Percentiles rank a stretch among this genome's conserved stretches.
Conservation (phyloP, 2,329 filamentous ascomycete genomes). For the Fusarium multiceps region DNA sequence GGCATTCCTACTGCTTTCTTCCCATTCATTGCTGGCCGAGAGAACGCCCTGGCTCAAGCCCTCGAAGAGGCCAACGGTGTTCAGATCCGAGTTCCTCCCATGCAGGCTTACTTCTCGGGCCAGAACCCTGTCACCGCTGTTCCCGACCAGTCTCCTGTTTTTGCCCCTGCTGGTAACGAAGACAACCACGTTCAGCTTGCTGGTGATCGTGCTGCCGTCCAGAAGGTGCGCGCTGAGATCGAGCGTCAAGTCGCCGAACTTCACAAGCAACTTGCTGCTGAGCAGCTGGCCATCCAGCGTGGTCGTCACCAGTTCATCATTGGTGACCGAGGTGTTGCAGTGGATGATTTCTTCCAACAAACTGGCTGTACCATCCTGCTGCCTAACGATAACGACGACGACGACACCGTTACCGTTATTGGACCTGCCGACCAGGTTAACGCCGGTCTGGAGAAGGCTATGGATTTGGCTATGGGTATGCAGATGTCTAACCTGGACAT, state of each 20-base stretch:
- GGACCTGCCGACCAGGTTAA: slow-evolving; percentile 81
- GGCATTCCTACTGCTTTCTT: slow-evolving; percentile 92
- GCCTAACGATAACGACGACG: slow-evolving; percentile 80
- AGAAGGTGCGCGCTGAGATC: slow-evolving; percentile 81
- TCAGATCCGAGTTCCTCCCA: slow-evolving; percentile 83
- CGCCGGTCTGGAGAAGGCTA: slow-evolving; percentile 81
- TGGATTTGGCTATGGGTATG: slow-evolving; percentile 90
- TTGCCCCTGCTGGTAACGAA: slow-evolving; percentile 72
- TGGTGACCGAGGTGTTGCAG: slow-evolving; percentile 80
- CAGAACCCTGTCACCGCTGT: slow-evolving; percentile 72
- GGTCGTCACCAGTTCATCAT: slow-evolving; percentile 96
- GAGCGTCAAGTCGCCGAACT: slow-evolving; percentile 83
- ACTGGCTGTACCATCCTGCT: slow-evolving; percentile 92
- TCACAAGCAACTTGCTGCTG: slow-evolving; percentile 77
- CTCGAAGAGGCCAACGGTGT: slow-evolving; percentile 83
- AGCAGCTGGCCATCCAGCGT: slow-evolving; percentile 84
- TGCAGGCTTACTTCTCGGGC: slow-evolving; percentile 79
- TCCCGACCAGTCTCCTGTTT: slow-evolving; percentile 74
- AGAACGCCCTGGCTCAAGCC: slow-evolving; percentile 73
- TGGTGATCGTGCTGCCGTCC: slow-evolving; percentile 85
- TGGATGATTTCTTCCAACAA: slow-evolving; percentile 87
- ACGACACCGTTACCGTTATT: slow-evolving; percentile 85
- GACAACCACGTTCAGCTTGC: slow-evolving; percentile 85
- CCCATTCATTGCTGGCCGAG: slow-evolving; percentile 89
- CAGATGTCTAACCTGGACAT: slow-evolving; percentile 86